Evolutionary conservation across 2,329 filamentous ascomycete genomes (phyloP).

Genomic region (Claviceps sp.): DNA sequence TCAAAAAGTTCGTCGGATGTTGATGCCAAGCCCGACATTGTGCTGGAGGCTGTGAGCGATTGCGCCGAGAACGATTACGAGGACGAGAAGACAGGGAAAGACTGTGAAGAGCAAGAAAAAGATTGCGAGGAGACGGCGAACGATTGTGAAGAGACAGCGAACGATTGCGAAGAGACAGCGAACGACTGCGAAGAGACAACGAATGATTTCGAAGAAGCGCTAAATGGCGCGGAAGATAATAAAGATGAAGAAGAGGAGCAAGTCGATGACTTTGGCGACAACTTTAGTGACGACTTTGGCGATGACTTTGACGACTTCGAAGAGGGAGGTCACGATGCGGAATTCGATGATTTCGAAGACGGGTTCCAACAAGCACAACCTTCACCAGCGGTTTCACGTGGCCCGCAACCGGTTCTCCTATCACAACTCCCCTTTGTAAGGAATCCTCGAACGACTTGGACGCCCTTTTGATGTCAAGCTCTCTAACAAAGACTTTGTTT

Average conservation of each 20-base stretch:
- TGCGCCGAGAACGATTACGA: not conserved
- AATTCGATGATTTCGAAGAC: constrained; percentile 61
- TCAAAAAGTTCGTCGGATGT: constrained; percentile 16
- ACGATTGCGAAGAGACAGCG: not conserved
- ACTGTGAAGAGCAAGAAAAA: not conserved
- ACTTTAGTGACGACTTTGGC: constrained; percentile 21
- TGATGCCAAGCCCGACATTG: constrained; percentile 40
- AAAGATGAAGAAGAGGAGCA: not conserved
- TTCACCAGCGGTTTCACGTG: constrained; percentile 14
- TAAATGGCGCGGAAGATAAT: not conserved
- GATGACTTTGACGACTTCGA: constrained; percentile 49
- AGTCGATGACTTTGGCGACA: constrained; percentile 18
- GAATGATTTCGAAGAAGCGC: not conserved
- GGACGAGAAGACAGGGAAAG: not conserved
- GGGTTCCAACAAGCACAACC: constrained; percentile 46
- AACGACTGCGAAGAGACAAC: not conserved
- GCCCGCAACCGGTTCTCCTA: constrained; percentile 22
- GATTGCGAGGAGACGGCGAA: not conserved
- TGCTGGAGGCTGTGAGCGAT: constrained; percentile 17
- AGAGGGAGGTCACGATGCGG: constrained; percentile 40
- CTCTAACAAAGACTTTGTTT: constrained; percentile 9
- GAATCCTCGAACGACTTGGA: not conserved
- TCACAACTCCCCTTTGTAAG: constrained; percentile 33
- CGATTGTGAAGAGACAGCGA: not conserved
- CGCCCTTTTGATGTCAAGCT: not conserved